Conservation (phyloP, 1,284 basidiomycete genomes). For the Vanrija sp. region DNA sequence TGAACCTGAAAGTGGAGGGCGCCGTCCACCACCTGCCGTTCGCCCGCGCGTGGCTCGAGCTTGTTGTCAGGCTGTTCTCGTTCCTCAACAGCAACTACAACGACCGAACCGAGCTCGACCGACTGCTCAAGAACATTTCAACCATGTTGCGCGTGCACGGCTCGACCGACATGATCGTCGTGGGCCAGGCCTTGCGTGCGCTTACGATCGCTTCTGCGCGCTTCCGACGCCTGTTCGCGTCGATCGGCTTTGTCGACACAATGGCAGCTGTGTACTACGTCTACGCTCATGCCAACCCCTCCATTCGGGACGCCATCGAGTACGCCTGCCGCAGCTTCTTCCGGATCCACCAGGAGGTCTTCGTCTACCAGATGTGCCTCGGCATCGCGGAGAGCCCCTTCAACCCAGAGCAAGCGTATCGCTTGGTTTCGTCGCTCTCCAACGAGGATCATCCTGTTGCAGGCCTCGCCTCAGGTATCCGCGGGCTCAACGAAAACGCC, state of each 20-base stretch:
- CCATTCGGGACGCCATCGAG: constrained; percentile 65
- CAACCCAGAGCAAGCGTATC: constrained; percentile 52
- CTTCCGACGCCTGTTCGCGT: constrained; percentile 67
- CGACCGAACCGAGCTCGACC: constrained; percentile 65
- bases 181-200: constrained; percentile 62
- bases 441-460: constrained; percentile 11
- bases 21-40: constrained; percentile 45
- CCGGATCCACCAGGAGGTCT: constrained; percentile 67
- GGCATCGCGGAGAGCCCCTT: constrained; percentile 59
- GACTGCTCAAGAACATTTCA: constrained; percentile 66
- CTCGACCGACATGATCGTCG: constrained; percentile 64
- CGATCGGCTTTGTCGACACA: constrained; percentile 66
- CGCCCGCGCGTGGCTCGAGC: constrained; percentile 64
- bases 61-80: constrained; percentile 67
- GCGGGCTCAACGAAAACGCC: constrained; percentile 61
- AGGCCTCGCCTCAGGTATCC: constrained; percentile 59
- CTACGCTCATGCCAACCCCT: constrained; percentile 53
- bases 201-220: constrained; percentile 69
- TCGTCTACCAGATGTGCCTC: constrained; percentile 66
- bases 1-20: constrained; percentile 52
- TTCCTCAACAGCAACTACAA: constrained; percentile 71
- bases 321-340: constrained; percentile 69
- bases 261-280: constrained; percentile 67
- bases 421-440: constrained; percentile 28
- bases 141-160: constrained; percentile 63